Conservation (phyloP, 2,329 filamentous ascomycete species). For the Ophiostoma perfectum region DNA sequence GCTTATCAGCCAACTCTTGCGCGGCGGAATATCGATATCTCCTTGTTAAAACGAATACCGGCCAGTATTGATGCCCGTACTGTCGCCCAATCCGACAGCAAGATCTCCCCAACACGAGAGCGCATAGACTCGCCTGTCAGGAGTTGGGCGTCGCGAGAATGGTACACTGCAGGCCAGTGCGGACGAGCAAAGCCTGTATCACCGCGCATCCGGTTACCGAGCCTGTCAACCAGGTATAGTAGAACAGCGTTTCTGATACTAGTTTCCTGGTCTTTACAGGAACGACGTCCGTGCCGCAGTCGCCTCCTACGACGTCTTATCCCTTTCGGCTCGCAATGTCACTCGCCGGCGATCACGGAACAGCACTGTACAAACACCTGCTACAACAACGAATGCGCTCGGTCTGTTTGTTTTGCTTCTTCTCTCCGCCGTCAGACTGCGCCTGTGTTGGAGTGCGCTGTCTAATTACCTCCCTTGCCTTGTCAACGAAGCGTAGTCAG, state of each 20-base stretch:
- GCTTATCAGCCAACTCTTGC: no score
- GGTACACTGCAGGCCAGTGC: neutral
- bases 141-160: neutral
- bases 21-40: no score
- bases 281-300: no score
- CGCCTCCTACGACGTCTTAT: no score
- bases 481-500: no score
- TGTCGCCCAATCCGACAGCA: no score
- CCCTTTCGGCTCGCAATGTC: neutral
- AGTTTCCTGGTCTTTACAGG: neutral
- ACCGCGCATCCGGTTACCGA: neutral
- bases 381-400: no score
- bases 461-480: no score
- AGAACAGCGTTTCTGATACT: neutral
- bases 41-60: no score
- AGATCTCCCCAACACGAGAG: neutral
- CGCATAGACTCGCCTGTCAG: neutral
- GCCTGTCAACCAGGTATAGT: neutral
- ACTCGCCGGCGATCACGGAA: slow-evolving; percentile 4
- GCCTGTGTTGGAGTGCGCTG: no score
- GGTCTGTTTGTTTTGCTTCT: neutral
- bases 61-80: no score
- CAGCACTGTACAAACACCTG: neutral
- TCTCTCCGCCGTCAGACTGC: no score
- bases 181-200: neutral